Base-by-base conservation (phyloP, 2,329 filamentous ascomycete species). In the Fusarium neocosmosporiellum region DNA sequence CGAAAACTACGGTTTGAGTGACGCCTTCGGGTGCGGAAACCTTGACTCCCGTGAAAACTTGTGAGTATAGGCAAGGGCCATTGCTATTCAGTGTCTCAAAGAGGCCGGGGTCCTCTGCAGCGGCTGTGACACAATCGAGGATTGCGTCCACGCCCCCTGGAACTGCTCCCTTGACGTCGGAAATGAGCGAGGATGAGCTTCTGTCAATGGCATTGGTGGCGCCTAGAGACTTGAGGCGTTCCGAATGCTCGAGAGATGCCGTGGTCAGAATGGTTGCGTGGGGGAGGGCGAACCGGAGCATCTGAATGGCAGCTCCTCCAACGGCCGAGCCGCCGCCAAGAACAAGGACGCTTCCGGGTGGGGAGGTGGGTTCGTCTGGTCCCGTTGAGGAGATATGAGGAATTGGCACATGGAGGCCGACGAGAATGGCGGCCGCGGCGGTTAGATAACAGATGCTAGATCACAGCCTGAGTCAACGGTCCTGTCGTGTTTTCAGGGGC, bases 361-460 rank as follows among this genome's bases (percentile, higher is more conserved):
- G 14, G 5, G 59, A 27, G 3, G 29, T n/a, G 9, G 57, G 14
- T 1, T 67, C 50, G 5, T 58, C 69, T 1, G 69, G 67, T 6
- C 62, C 65, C 4, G n/a, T 39, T 3, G 64, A 6, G 2, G 67
- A 69, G 59, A 74, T 67, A 50, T 74, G 71, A 22, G 66, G 67
- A 24, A 76, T 66, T 18, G 70, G 72, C 20, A 72, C 60, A 18
- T 66, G 71, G 11, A 75, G 65, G 2, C 73, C 73, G 24, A 67
- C 54, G 29, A 72, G 43, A 46, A 75, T 75, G 18, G 71, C 65
- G 7, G 73, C 59, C 8, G 71, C 71, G 10, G 73, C 73, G 8
- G 73, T 74, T 5, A 74, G 67, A 54, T 75, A 75, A 31, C 73
- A 73, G 43, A 75, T 74, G 7, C 73, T 75, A 41, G 24, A 22